Conservation (phyloP, 805 yeast genomes). For the Saccharomycopsis vini region DNA sequence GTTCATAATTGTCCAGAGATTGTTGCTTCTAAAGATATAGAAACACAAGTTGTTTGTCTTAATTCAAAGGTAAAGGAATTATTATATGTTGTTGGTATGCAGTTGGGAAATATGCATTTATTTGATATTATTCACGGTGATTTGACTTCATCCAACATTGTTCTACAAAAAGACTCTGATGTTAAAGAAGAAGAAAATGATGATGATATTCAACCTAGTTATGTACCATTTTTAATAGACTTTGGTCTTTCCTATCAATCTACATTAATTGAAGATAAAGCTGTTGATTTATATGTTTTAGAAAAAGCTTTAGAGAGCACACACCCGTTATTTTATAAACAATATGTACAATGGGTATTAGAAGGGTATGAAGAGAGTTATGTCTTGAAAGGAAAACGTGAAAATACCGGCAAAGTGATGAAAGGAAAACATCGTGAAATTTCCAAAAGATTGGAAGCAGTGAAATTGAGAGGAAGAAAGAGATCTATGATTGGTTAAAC, state of each 20-base stretch:
- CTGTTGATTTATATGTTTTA: conserved; percentile 91
- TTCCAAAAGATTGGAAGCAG: conserved; percentile 63
- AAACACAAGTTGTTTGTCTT: conserved; percentile 12
- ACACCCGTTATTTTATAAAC: conserved; percentile 63
- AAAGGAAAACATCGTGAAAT: conserved; percentile 38
- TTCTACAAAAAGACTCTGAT: conserved; percentile 35
- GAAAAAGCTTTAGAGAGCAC: conserved; percentile 90
- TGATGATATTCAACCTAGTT: conserved; percentile 14
- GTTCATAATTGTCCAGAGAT: conserved; percentile 19
- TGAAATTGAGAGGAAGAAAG: conserved; percentile 86
- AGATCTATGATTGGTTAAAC: conserved; percentile 80
- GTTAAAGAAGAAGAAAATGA: background rate
- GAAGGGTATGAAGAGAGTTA: conserved; percentile 45
- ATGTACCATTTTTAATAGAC: conserved; percentile 65
- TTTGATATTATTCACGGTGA: conserved; percentile 89
- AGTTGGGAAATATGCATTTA: conserved; percentile 63
- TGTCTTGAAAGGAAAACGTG: conserved; percentile 24
- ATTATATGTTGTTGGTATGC: conserved; percentile 49
- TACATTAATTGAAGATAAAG: conserved; percentile 77
- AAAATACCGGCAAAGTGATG: conserved; percentile 32
- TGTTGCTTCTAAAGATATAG: conserved; percentile 19
- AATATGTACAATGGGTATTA: conserved; percentile 61
- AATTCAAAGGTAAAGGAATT: conserved; percentile 34
- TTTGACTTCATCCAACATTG: conserved; percentile 80
- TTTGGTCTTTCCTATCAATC: conserved; percentile 84